Evolutionary conservation across 345 rosid species (phyloP).

Genomic region (Pelargonium nanum): DNA sequence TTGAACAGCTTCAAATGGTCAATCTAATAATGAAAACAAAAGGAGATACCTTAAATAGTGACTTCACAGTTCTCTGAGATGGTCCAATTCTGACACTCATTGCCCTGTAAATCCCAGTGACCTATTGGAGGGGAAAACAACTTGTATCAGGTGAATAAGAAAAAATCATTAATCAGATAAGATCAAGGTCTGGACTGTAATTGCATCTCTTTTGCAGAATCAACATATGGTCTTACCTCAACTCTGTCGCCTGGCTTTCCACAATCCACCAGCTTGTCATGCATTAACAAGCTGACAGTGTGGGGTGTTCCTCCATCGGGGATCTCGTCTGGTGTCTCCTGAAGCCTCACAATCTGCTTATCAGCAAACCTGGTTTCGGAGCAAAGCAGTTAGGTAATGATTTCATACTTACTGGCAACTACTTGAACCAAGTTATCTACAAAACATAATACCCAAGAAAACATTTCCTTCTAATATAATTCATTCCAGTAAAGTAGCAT

Average conservation of each 20-base stretch:
- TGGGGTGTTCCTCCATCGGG: conserved; percentile 99
- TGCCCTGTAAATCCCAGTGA: conserved; percentile 94
- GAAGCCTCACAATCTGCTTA: conserved; percentile 98
- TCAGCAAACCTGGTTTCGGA: conserved; percentile 64
- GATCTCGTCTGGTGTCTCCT: conserved; percentile 96
- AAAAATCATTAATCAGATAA: neutral
- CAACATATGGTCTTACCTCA: conserved; percentile 40
- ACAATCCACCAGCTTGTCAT: conserved; percentile 87
- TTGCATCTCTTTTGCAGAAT: neutral
- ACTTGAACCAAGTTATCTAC: neutral
- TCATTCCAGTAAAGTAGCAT: neutral
- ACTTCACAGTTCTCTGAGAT: conserved; percentile 84
- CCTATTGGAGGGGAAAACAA: conserved; percentile 27
- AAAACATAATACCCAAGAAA: neutral
- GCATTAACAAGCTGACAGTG: conserved; percentile 92
- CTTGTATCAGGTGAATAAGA: conserved; percentile 2
- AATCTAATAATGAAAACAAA: conserved; percentile 3
- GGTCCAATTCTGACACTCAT: conserved; percentile 84
- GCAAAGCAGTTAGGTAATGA: neutral
- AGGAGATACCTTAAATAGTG: conserved; percentile 66
- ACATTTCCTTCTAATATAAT: neutral
- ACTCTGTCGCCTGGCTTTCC: conserved; percentile 98
- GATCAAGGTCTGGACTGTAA: neutral
- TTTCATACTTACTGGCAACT: neutral
- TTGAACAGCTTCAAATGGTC: conserved; percentile 1